Base-by-base conservation (phyloP, 1,284 basidiomycete species). In the Rhodotorula glutinis region DNA sequence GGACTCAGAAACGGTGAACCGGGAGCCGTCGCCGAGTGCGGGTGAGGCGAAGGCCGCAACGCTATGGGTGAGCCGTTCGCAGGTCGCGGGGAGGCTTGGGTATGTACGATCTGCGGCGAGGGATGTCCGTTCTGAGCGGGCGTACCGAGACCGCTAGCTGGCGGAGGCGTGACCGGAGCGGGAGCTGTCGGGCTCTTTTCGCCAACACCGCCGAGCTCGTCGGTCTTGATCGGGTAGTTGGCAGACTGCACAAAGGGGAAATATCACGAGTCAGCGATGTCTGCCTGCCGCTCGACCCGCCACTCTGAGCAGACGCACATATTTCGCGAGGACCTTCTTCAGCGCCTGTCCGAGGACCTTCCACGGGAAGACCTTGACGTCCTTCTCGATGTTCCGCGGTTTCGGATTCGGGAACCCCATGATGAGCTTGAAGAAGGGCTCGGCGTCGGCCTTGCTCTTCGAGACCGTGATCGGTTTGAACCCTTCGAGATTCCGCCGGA, bases 311-410 rank as follows among this genome's bases (percentile, higher is more conserved):
- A 10, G 25, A 53, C 70, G 49, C 62, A 73, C 70, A 62, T 73
- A 73, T 92, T 96, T 96, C 46, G 88, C 86, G 56, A 97, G 85
- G 70, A 97, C 93, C 82, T 96, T 97, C 71, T 91, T 88, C 66
- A 98, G 80, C 0, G 92, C 92, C 67, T 87, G 84, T 10, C 84
- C 85, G 17, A 98, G 83, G 57, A 87, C 82, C 53, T 84, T 85
- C 94, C 94, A 98, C n/a, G 88, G 87, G 77, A 98, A 98, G 3
- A 97, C 92, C 80, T 98, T 98, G 77, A 98, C 85, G 76, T 96
- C 92, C 83, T 98, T 97, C 79, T 97, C 94, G 70, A 98, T 98
- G 78, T 95, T 94, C 60, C 95, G 84, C 9, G 94, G 94, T 78
- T 92, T 93, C 4, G 94, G 94, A 63, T 89, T 86, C 0, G 91